A percentile compares a stretch with the other conserved stretches of the same genome.
Evolutionary conservation across 1,139 yeast genomes (phyloP).

Genomic region (Meyerozyma elateridarum): DNA sequence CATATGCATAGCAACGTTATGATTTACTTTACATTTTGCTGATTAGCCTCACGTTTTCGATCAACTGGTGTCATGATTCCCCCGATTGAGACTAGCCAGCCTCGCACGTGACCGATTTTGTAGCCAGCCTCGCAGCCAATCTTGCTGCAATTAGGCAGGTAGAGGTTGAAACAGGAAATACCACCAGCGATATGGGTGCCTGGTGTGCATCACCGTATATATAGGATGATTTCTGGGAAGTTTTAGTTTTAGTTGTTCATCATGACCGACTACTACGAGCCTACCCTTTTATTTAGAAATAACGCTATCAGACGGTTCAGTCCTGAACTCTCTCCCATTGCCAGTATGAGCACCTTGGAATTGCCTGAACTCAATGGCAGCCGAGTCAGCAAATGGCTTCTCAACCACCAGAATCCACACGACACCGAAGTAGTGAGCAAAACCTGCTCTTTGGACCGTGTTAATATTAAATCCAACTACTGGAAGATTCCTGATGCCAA

Average conservation of each 20-base stretch:
- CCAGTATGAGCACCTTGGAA: slow-evolving; percentile 21
- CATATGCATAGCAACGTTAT: no score
- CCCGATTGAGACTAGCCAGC: no score
- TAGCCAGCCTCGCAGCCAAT: slow-evolving; percentile 4
- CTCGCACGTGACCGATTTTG: slow-evolving; percentile 2
- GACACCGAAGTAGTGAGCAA: slow-evolving; percentile 31
- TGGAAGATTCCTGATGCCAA: slow-evolving; percentile 68
- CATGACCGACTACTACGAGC: slow-evolving; percentile 39
- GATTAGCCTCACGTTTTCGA: no score
- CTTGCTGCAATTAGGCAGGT: neutral
- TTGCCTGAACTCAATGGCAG: slow-evolving; percentile 5
- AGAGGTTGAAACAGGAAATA: neutral
- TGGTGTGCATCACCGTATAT: neutral
- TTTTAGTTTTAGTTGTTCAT: no score
- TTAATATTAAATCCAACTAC: slow-evolving; percentile 53
- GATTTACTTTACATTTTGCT: no score
- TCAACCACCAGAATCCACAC: slow-evolving; percentile 20
- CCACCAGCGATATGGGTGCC: neutral
- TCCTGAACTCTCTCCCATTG: slow-evolving; percentile 25
- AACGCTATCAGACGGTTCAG: slow-evolving; percentile 38
- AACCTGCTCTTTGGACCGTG: slow-evolving; percentile 37
- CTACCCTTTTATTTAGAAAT: slow-evolving; percentile 40
- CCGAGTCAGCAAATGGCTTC: slow-evolving; percentile 19
- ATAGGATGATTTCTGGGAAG: neutral
- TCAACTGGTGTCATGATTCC: no score